Conservation (phyloP, 257 asterid species). For the Euphrasia confusa region DNA sequence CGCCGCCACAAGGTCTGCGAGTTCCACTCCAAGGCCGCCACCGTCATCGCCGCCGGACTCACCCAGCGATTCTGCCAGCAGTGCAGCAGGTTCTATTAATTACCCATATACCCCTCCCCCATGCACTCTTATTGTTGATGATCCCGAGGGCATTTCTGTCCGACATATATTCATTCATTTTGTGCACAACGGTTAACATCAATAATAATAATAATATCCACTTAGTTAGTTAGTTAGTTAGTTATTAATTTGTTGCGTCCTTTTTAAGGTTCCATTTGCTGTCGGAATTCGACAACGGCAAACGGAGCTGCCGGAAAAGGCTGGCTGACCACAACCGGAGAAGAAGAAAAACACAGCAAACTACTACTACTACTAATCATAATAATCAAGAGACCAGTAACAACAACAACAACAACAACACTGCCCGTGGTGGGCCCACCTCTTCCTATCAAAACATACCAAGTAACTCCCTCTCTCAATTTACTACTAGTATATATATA, state of each 20-base stretch:
- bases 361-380: neutral
- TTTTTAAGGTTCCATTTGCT: constrained; percentile 76
- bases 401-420: constrained; percentile 33
- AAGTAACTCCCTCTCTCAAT: constrained; percentile 25
- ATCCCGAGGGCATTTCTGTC: constrained; percentile 82
- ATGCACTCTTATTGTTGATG: constrained; percentile 26
- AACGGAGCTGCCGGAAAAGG: constrained; percentile 91
- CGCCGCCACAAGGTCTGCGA: constrained; percentile 99
- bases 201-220: too few species aligned
- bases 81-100: constrained; percentile 79
- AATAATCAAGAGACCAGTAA: constrained; percentile 37
- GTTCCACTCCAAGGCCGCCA: constrained; percentile 91
- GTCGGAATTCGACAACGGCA: constrained; percentile 89
- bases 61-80: constrained; percentile 99
- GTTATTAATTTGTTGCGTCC: neutral
- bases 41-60: constrained; percentile 84
- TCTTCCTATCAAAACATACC: constrained; percentile 52
- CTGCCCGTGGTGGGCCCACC: constrained; percentile 23
- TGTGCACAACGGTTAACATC: constrained; percentile 6
- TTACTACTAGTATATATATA: neutral
- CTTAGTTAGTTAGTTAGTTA: too few species aligned
- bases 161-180: constrained; percentile 26
- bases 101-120: constrained; percentile 30
- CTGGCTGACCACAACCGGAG: constrained; percentile 95
- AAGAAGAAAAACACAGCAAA: constrained; percentile 69